Base-by-base conservation (phyloP, 495 filamentous ascomycete species). In the Collariella sp. region DNA sequence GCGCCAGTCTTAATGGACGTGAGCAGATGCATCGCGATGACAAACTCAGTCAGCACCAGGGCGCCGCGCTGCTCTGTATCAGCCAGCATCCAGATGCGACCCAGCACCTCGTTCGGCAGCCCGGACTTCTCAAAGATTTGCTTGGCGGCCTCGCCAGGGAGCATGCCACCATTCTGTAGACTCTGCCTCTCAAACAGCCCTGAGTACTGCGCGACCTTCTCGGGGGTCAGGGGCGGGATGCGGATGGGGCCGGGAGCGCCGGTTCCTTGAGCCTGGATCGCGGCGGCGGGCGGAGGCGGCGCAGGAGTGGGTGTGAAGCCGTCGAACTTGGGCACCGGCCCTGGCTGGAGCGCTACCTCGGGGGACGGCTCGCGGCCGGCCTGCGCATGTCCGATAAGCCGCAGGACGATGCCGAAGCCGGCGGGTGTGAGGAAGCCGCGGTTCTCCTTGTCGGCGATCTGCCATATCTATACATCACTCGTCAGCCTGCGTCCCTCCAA, bases 11-110 rank as follows among this genome's bases (percentile, higher is more conserved):
- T 95, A 67, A 83, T 89, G 7, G 91, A 96, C 5, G 87, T 87
- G 48, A 98, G 75, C 26, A 98, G 77, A 72, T 98, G 93, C 93
- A 98, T 98, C 11, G 94, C 91, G 61, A 98, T 93, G 61, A 96
- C 86, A 67, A 98, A 98, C 55, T 97, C 93, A 12, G 89, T 91
- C 59, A 82, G 75, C 57, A 87, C 87, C n/a, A 98, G 79, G 33
- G 83, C 83, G 23, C 93, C 94, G 48, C 90, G 82, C 66, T 95
- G 88, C 65, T 96, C 88, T 1, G 87, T 90, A 69, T 98, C 93
- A 10, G 90, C 84, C 44, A 98, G 78, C 62, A 85, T 89, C 93
- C 93, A 98, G 67, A 98, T 96, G 48, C 86, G 83, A 11, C 89
- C 93, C 18, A 98, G 77, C 2, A 87, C 76, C 59, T 96, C 89